Evolutionary conservation across 1,284 basidiomycete species (phyloP), one percentile per base, ranked within the genome.

Genomic region (Melanopsichium pennsylvanicum): DNA sequence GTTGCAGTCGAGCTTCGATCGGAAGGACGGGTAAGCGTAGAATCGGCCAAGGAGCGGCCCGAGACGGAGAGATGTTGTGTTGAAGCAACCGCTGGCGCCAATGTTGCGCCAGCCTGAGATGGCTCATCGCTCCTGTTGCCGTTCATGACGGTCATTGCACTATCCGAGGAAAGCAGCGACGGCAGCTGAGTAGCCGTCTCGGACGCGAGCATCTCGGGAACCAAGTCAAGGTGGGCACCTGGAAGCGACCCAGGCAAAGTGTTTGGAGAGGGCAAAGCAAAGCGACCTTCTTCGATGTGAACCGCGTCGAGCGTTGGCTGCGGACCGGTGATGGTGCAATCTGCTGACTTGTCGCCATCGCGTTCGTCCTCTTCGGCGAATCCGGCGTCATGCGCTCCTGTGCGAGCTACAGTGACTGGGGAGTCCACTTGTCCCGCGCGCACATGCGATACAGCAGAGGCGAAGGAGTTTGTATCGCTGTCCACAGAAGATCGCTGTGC

Each of bases 391-490:
- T 18, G 23, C 8, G 25, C 11, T 10, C n/a, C 9, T 5, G 25
- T 9, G 15, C n/a, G 18, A n/a, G 39, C 4, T 5, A 21, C 19
- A 37, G 19, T 21, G n/a, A 11, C n/a, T 19, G 27, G 32, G 4
- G 13, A 35, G 2, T 27, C 31, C 16, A 21, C 26, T 37, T 39
- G 37, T 13, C 26, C 32, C 15, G 40, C 39, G 9, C 48, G 48
- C 6, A 66, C 57, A 25, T 63, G 29, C 12, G 70, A 66, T 18
- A 62, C 35, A 9, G 70, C 70, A 7, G 72, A 75, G 15, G 62
- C 36, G 45, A 75, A 75, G 5, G 72, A 72, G 23, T 44, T 44
- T 23, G 47, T 41, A 22, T 72, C 72, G 60, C 72, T 74, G 33
- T 70, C 70, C 13, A 54, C 21, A 4, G 72, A 72, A 4, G 52